phyloP scores from a whole-genome alignment of 306 rosid species.

The Canavalia ensiformis region DNA sequence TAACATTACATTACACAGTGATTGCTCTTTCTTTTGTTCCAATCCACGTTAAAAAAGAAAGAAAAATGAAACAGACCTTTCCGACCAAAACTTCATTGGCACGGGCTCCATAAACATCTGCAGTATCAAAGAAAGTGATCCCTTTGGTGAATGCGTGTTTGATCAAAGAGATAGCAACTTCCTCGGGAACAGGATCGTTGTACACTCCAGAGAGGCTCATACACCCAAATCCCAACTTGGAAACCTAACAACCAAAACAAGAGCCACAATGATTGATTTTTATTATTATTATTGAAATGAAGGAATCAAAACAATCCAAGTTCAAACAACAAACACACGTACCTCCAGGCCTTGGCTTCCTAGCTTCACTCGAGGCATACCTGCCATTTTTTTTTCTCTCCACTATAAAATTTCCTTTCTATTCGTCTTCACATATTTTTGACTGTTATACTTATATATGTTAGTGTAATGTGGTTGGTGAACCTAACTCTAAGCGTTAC shows the following conservation, averaged over 20 bases:
- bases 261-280: too few species aligned
- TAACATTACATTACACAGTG: neutral
- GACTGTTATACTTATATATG: neutral
- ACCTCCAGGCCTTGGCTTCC: slow-evolving; percentile 48
- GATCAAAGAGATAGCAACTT: slow-evolving; percentile 66
- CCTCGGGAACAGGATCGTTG: slow-evolving; percentile 66
- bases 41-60: too few species aligned
- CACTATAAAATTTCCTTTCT: too few species aligned
- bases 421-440: neutral
- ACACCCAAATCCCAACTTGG: slow-evolving; percentile 87
- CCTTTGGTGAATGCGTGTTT: slow-evolving; percentile 74
- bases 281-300: too few species aligned
- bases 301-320: neutral
- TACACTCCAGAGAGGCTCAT: slow-evolving; percentile 71
- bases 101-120: slow-evolving; percentile 70
- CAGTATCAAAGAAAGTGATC: slow-evolving; percentile 82
- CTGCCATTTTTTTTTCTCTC: slow-evolving; percentile 47
- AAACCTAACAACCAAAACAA: slow-evolving; percentile 57
- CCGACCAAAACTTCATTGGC: slow-evolving; percentile 77
- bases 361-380: slow-evolving; percentile 46
- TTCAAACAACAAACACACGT: neutral
- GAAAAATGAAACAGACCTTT: slow-evolving; percentile 56
- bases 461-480: neutral
- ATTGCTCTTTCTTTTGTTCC: neutral
- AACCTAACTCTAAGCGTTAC: neutral